Base-by-base conservation (phyloP, 768 basidiomycete species). In the Myochromella boudieri region DNA sequence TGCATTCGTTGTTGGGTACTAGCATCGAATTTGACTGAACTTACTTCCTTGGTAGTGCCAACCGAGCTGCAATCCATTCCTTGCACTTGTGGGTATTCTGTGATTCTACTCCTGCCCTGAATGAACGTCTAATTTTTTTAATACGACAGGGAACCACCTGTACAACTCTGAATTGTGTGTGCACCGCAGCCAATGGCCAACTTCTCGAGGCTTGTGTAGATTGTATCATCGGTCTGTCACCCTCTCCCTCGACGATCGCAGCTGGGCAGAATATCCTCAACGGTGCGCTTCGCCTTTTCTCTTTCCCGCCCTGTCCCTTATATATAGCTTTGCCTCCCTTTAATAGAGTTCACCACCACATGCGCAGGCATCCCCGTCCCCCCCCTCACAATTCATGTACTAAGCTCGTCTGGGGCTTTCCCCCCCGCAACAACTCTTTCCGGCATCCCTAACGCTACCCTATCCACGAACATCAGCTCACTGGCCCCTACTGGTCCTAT, bases 151-250 rank as follows among this genome's bases (percentile, higher is more conserved):
- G n/a, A n/a, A n/a, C n/a, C n/a, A 49, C 42, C 17, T 68, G 67
- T 41, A 40, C n/a, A n/a, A 54, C 44, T 2, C 49, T 43, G 11
- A 27, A 42, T 8, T 68, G 67, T 42, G 8, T 66, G 2, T 68
- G 67, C 25, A 60, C 59, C 2, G 25, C 48, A 4, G n/a, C 52
- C 29, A 55, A 60, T 38, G 60, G 60, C 18, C 38, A 26, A 1
- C 32, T 49, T 12, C 52, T 70, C 6, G 57, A 65, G 24, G 44
- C 29, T 4, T 72, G 70, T 39, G 55, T 70, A 22, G 60, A 66
- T 34, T 72, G 68, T 39, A 43, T 61, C 4, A 49, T 58, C 11
- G 42, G 41, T 1, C 24, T 47, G 6, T 53, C 46, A n/a, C 56
- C 63, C 0, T 54, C 54, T 2, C 20, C 20, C 2, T 21, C 37